phyloP scores from a whole-genome alignment of 768 basidiomycete genomes.

The Cytidiella melzeri region DNA sequence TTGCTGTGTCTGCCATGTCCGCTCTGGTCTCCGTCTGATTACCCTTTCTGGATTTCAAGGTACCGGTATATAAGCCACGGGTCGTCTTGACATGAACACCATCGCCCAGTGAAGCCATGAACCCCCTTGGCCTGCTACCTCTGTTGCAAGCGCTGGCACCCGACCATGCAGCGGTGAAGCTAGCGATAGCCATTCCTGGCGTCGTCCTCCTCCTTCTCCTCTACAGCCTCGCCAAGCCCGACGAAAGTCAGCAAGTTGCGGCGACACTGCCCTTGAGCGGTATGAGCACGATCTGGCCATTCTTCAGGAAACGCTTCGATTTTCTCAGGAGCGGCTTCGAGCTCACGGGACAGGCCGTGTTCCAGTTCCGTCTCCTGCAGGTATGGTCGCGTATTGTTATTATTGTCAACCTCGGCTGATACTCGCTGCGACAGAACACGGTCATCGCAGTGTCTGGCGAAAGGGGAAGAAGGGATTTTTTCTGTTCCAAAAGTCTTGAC shows the following conservation, averaged over 20 bases:
- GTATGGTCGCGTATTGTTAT: conserved; percentile 35
- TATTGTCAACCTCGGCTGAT: conserved; percentile 13
- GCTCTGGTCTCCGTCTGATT: conserved; percentile 9
- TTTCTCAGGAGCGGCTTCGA: conserved; percentile 70
- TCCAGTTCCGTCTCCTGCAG: conserved; percentile 62
- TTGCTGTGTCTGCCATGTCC: conserved; percentile 2
- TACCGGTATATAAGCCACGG: conserved; percentile 9
- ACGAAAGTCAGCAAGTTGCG: conserved; percentile 40
- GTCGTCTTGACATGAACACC: not conserved
- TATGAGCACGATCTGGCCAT: conserved; percentile 54
- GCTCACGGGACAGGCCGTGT: conserved; percentile 57
- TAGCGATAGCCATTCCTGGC: conserved; percentile 26
- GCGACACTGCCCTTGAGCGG: conserved; percentile 51
- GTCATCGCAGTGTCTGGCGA: conserved; percentile 77
- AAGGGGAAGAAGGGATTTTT: conserved; percentile 60
- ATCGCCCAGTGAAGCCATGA: conserved; percentile 28
- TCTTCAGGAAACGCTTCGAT: conserved; percentile 65
- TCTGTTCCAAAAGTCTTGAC: conserved; percentile 64
- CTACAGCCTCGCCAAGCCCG: conserved; percentile 23
- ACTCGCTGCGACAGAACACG: conserved; percentile 43
- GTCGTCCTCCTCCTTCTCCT: conserved; percentile 34
- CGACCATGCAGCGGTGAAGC: conserved; percentile 27
- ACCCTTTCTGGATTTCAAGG: conserved; percentile 13
- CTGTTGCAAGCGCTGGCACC: conserved; percentile 32
- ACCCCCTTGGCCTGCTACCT: conserved; percentile 36